phyloP scores from a whole-genome alignment of 306 rosid species.

The Vicia faba region DNA sequence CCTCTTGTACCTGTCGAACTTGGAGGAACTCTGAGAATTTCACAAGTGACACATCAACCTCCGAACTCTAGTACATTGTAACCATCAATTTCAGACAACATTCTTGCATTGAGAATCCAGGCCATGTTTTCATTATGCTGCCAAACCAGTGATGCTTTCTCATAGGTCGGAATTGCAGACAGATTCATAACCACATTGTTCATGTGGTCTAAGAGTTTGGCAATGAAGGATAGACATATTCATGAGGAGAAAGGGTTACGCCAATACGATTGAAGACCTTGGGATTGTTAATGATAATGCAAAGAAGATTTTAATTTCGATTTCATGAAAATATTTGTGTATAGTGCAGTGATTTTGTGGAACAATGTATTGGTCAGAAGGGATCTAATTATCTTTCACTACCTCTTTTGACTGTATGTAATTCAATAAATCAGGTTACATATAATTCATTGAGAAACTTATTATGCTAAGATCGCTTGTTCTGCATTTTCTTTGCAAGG shows the following conservation, averaged over 20 bases:
- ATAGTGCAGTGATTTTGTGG: conserved; percentile 38
- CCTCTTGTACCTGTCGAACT: conserved; percentile 89
- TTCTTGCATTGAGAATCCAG: not conserved
- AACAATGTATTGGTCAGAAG: conserved; percentile 31
- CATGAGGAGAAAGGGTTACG: conserved; percentile 28
- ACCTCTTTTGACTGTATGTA: conserved; percentile 14
- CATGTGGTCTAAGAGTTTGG: conserved; percentile 22
- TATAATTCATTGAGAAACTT: conserved; percentile 15
- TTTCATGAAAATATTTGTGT: conserved; percentile 35
- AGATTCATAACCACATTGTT: conserved; percentile 9
- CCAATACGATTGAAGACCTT: conserved; percentile 24
- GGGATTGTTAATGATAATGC: conserved; percentile 42
- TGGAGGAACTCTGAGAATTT: conserved; percentile 80
- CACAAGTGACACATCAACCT: conserved; percentile 46
- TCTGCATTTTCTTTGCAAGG: conserved; percentile 2
- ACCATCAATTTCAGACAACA: conserved; percentile 12
- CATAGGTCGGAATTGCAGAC: conserved; percentile 1
- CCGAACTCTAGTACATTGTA: conserved; percentile 37
- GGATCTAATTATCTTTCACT: conserved; percentile 15
- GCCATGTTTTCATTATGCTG: conserved; percentile 33
- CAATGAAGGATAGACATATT: conserved; percentile 9
- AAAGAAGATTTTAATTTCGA: conserved; percentile 32
- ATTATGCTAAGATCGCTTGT: conserved; percentile 3
- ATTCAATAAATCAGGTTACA: conserved; percentile 20
- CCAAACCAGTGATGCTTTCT: conserved; percentile 19